phyloP scores from a whole-genome alignment of 305 asterid genomes.

The Fraxinus dipetala region DNA sequence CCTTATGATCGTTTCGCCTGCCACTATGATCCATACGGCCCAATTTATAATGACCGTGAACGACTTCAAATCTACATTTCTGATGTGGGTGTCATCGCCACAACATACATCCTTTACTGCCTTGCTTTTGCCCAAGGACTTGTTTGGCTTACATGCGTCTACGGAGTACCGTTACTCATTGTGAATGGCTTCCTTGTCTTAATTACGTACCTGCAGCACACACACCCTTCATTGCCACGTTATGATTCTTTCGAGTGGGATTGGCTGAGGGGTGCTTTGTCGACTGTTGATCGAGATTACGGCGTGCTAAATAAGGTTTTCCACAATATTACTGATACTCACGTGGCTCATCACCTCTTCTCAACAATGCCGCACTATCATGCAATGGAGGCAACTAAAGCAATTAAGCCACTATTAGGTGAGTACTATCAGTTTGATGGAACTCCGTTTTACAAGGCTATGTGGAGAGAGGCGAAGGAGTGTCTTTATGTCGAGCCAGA shows the following conservation, averaged over 20 bases:
- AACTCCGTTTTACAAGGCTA: constrained; percentile 59
- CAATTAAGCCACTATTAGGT: constrained; percentile 53
- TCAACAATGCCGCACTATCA: constrained; percentile 72
- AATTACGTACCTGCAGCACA: constrained; percentile 69
- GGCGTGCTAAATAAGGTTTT: constrained; percentile 60
- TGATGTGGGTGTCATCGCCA: constrained; percentile 45
- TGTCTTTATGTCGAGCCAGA: constrained; percentile 65
- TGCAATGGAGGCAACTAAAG: constrained; percentile 72
- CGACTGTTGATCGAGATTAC: constrained; percentile 62
- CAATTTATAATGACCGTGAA: constrained; percentile 56
- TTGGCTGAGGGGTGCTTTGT: constrained; percentile 73
- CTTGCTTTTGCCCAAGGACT: constrained; percentile 41
- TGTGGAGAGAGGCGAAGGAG: constrained; percentile 70
- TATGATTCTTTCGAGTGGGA: constrained; percentile 70
- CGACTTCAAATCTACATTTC: constrained; percentile 51
- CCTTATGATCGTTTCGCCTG: constrained; percentile 57
- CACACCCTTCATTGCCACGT: constrained; percentile 66
- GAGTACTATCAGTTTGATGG: constrained; percentile 59
- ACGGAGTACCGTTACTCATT: constrained; percentile 52
- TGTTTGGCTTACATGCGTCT: constrained; percentile 42
- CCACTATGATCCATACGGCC: constrained; percentile 54
- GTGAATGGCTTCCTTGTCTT: constrained; percentile 64
- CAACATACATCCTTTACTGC: constrained; percentile 37
- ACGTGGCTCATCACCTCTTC: constrained; percentile 64
- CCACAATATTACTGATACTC: constrained; percentile 69